Conservation (phyloP, 371 early-diverging fungal species). For the Mortierella sp. region DNA sequence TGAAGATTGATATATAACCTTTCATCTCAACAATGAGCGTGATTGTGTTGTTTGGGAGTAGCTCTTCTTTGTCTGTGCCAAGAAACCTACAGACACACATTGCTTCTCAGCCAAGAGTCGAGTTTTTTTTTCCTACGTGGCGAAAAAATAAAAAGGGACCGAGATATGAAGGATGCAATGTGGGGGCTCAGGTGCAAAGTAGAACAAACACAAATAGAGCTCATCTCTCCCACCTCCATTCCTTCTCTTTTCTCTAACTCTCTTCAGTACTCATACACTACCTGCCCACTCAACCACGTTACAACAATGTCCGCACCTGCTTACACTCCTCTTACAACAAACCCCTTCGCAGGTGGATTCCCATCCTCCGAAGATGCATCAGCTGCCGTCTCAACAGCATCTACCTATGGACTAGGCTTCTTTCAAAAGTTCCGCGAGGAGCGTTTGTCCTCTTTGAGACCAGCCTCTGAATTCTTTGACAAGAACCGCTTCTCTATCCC, state of each 20-base stretch:
- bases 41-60: too few species aligned
- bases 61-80: too few species aligned
- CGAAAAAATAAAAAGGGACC: not conserved
- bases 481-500: conserved; percentile 70
- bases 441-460: conserved; percentile 60
- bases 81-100: too few species aligned
- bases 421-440: conserved; percentile 52
- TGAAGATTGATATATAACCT: too few species aligned
- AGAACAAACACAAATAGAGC: not conserved
- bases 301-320: conserved; percentile 50
- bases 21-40: too few species aligned
- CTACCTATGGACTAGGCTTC: conserved; percentile 39
- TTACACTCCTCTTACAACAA: conserved; percentile 48
- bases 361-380: conserved; percentile 36
- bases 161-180: not conserved
- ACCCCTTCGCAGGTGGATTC: conserved; percentile 51
- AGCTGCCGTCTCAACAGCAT: conserved; percentile 27
- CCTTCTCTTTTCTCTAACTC: not conserved
- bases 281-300: not conserved
- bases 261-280: not conserved
- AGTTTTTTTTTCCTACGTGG: not conserved
- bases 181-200: not conserved
- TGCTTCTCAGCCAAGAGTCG: too few species aligned
- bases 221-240: not conserved
- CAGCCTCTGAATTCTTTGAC: conserved; percentile 74